These are phyloP conservation scores for Lithocarpus polystachyus DNA, from an alignment of 306 rosid genomes.

Conservation along the genomic window DNA sequence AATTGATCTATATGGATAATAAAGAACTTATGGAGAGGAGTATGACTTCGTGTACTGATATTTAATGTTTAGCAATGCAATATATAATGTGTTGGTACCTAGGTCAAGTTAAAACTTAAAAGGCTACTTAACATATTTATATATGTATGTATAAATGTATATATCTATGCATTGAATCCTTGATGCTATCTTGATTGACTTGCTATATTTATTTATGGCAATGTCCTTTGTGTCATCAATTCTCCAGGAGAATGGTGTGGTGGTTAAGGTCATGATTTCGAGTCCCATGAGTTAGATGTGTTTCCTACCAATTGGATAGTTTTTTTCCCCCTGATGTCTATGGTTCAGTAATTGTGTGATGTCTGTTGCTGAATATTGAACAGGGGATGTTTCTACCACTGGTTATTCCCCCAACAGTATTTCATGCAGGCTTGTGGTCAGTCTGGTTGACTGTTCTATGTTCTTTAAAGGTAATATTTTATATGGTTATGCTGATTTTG, in stretches of 20 bases:
- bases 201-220: neutral
- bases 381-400: conserved; percentile 92
- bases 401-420: conserved; percentile 83
- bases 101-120: neutral
- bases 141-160: neutral
- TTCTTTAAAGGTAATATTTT: conserved; percentile 63
- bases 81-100: neutral
- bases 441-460: conserved; percentile 88
- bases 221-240: neutral
- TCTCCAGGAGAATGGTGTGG: neutral
- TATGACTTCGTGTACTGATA: neutral
- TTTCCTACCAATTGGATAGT: neutral
- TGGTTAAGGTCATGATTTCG: neutral
- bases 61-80: neutral
- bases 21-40: neutral
- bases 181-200: neutral
- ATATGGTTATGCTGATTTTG: conserved; percentile 8
- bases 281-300: neutral
- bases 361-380: conserved; percentile 18
- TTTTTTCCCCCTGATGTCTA: neutral
- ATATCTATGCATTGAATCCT: neutral
- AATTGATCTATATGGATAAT: neutral
- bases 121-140: neutral
- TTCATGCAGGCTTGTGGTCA: conserved; percentile 86
- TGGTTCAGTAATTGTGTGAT: conserved; percentile 1